Conservation (phyloP, 306 rosid species). For the Quercus engelmannii region DNA sequence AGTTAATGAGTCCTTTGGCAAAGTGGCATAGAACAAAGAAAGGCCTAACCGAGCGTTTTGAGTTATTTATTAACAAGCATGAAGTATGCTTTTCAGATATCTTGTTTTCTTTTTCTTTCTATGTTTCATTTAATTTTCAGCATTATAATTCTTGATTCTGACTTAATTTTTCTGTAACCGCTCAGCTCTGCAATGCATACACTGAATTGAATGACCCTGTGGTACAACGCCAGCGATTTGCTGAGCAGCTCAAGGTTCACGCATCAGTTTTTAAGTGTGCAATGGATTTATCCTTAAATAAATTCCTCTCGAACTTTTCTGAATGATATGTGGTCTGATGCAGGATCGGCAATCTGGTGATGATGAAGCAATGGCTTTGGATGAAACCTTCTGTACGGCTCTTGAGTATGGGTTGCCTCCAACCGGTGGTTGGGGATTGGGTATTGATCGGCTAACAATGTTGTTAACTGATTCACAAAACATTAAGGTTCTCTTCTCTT, state of each 20-base stretch:
- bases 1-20: conserved; percentile 94
- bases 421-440: conserved; percentile 96
- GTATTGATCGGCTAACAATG: conserved; percentile 86
- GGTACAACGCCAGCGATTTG: conserved; percentile 84
- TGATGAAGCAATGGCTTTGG: conserved; percentile 93
- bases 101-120: neutral
- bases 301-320: neutral
- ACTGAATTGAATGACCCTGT: conserved; percentile 95
- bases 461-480: conserved; percentile 81
- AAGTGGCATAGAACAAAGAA: conserved; percentile 90
- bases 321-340: conserved; percentile 10
- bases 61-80: conserved; percentile 77
- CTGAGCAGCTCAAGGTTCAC: conserved; percentile 86
- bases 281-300: neutral
- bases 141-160: conserved; percentile 5
- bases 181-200: conserved; percentile 85
- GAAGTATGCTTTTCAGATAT: conserved; percentile 50
- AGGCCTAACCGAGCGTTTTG: conserved; percentile 88
- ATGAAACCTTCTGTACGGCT: conserved; percentile 83
- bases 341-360: conserved; percentile 97
- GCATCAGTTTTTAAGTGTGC: neutral
- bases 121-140: neutral
- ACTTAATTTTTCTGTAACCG: no score
- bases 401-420: conserved; percentile 97
- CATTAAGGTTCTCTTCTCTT: conserved; percentile 54